Evolutionary conservation across 1,284 basidiomycete species (phyloP).

Genomic region (Naganishia cerealis): DNA sequence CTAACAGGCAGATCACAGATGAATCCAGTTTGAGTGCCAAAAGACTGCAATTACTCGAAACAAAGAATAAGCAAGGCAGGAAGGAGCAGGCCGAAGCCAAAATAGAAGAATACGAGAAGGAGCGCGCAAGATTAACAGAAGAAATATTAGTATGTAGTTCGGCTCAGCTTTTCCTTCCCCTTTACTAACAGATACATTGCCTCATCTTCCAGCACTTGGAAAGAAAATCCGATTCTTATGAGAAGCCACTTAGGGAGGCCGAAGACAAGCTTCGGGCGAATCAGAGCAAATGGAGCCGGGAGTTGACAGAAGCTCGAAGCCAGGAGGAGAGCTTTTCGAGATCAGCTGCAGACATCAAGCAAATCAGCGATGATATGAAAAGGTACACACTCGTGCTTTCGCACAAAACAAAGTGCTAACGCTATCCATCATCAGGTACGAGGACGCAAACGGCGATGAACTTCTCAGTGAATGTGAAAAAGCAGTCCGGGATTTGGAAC

Average conservation of each 20-base stretch:
- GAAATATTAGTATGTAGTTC: constrained; percentile 38
- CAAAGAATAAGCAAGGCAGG: constrained; percentile 12
- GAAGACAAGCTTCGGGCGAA: constrained; percentile 31
- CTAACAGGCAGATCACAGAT: not conserved
- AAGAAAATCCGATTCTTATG: constrained; percentile 41
- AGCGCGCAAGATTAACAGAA: constrained; percentile 46
- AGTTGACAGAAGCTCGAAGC: constrained; percentile 30
- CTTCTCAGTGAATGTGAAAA: constrained; percentile 65
- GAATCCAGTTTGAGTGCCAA: constrained; percentile 4
- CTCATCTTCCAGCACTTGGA: constrained; percentile 44
- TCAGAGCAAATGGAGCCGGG: constrained; percentile 33
- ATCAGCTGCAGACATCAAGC: constrained; percentile 18
- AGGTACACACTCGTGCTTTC: constrained; percentile 1
- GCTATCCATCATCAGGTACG: constrained; percentile 61
- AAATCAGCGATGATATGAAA: constrained; percentile 29
- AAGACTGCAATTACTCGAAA: not conserved
- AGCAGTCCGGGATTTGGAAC: constrained; percentile 58
- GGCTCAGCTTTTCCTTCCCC: not conserved
- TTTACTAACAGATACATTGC: not conserved
- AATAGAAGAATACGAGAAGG: not conserved
- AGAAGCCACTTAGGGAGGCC: constrained; percentile 49
- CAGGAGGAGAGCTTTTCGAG: constrained; percentile 29
- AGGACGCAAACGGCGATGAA: constrained; percentile 66
- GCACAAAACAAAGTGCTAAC: not conserved
- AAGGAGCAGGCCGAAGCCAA: constrained; percentile 5